Percentiles rank a stretch among this genome's conserved stretches.
Conservation (phyloP, 169 alveolate genomes). For the Eimeria praecox region DNA sequence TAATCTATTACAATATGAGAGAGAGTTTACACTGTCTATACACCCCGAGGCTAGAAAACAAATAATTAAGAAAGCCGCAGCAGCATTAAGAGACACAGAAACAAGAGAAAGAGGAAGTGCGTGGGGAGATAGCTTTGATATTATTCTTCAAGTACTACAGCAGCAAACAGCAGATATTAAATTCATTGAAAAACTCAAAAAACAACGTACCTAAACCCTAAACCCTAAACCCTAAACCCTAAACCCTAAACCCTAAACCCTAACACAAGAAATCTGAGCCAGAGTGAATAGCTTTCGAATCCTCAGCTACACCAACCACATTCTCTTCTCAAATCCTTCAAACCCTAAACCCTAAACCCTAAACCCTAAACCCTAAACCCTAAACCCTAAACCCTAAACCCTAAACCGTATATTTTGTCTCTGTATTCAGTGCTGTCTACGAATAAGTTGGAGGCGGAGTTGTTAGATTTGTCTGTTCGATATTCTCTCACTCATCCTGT, state of each 20-base stretch:
- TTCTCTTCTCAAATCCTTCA: background rate
- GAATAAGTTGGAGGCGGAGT: constrained; percentile 31
- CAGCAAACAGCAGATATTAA: background rate
- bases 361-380: constrained; percentile 53
- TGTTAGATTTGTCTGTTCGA: constrained; percentile 25
- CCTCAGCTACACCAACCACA: background rate
- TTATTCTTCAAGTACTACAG: background rate
- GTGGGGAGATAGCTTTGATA: background rate
- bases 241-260: constrained; percentile 51
- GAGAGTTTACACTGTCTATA: background rate
- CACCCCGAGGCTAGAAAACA: background rate
- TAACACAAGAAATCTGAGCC: too few relatives aligned
- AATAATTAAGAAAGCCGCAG: background rate
- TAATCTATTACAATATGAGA: background rate
- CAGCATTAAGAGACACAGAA: constrained; percentile 45
- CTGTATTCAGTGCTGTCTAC: constrained; percentile 21
- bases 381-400: constrained; percentile 51
- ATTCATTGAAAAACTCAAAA: background rate
- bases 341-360: background rate
- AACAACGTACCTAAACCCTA: too few relatives aligned
- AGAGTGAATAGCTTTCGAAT: too few relatives aligned
- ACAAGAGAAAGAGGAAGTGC: constrained; percentile 12
- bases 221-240: constrained; percentile 35
- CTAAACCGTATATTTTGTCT: background rate
- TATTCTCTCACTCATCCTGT: too few relatives aligned